These are phyloP conservation scores for Phytopythium oedochilum DNA, from an alignment of 352 stramenopile species.

Conservation along the genomic window DNA sequence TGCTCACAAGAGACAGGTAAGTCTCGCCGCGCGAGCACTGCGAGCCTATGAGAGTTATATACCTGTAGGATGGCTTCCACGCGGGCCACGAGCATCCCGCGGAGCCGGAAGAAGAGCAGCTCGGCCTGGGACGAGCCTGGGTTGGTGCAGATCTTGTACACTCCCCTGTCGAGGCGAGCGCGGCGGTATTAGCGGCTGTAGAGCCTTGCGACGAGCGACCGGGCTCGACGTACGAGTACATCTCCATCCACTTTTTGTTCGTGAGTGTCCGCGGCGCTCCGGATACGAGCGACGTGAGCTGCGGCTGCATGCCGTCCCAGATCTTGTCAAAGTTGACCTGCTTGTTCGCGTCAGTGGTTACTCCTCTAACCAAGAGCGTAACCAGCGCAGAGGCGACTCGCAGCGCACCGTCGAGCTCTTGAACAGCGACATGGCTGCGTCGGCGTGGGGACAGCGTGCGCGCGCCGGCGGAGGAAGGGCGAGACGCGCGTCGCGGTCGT, in stretches of 20 bases:
- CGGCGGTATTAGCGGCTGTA: not conserved
- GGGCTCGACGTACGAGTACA: slow-evolving; percentile 74
- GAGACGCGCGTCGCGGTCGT: too few relatives aligned
- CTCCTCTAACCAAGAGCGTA: not conserved
- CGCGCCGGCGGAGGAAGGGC: not conserved
- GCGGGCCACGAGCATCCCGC: slow-evolving; percentile 60
- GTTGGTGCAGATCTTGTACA: slow-evolving; percentile 89
- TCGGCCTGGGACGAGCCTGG: slow-evolving; percentile 73
- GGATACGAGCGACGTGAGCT: slow-evolving; percentile 71
- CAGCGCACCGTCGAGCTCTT: slow-evolving; percentile 51
- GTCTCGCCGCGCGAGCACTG: not conserved
- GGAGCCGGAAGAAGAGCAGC: slow-evolving; percentile 77
- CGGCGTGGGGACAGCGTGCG: too few relatives aligned
- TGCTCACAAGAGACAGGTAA: not conserved
- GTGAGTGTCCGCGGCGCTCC: slow-evolving; percentile 59
- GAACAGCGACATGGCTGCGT: slow-evolving; percentile 77
- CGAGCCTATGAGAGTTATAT: not conserved
- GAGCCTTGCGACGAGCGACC: not conserved
- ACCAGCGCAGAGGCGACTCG: not conserved
- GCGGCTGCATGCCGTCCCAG: slow-evolving; percentile 78
- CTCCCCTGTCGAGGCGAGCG: slow-evolving; percentile 29
- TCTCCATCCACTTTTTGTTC: slow-evolving; percentile 82
- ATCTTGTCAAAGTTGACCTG: slow-evolving; percentile 86
- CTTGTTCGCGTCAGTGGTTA: not conserved
- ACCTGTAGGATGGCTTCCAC: slow-evolving; percentile 60